These are phyloP conservation scores for Sphenostylis stenocarpa DNA, from an alignment of 306 rosid genomes.

Conservation along the genomic window DNA sequence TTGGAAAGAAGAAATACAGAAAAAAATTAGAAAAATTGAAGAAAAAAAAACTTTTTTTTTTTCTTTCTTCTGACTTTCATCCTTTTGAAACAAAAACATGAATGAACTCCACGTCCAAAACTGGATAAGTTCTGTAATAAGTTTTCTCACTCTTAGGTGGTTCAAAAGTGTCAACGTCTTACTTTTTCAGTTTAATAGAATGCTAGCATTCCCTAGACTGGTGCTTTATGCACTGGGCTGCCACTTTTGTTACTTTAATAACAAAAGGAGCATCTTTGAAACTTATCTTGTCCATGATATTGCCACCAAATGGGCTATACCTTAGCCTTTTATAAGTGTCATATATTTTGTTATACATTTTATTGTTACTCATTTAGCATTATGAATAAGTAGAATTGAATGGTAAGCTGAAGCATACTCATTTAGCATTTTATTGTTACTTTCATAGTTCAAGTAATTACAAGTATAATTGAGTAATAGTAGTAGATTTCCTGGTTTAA, in stretches of 20 bases:
- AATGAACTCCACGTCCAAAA: too few relatives aligned
- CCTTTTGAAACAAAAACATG: too few relatives aligned
- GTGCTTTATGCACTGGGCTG: neutral
- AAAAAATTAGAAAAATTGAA: too few relatives aligned
- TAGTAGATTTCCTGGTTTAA: constrained; percentile 93
- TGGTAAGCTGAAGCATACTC: neutral
- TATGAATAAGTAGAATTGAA: constrained; percentile 3
- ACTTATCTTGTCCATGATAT: neutral
- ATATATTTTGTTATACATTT: neutral
- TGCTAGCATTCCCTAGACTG: neutral
- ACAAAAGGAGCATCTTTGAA: neutral
- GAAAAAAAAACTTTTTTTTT: too few relatives aligned
- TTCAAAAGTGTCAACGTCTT: neutral
- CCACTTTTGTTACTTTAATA: constrained; percentile 20
- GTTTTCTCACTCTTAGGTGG: neutral
- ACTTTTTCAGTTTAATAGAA: neutral
- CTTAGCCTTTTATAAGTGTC: neutral
- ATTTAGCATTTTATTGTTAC: too few relatives aligned
- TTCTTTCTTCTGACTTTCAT: too few relatives aligned
- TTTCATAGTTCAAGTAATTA: constrained; percentile 12
- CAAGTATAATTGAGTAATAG: neutral
- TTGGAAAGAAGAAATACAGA: too few relatives aligned
- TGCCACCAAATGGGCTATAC: constrained; percentile 6
- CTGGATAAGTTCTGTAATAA: neutral
- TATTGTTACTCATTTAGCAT: neutral